Conservation (phyloP, 208 protist species). For the Trypanosoma vivax region DNA sequence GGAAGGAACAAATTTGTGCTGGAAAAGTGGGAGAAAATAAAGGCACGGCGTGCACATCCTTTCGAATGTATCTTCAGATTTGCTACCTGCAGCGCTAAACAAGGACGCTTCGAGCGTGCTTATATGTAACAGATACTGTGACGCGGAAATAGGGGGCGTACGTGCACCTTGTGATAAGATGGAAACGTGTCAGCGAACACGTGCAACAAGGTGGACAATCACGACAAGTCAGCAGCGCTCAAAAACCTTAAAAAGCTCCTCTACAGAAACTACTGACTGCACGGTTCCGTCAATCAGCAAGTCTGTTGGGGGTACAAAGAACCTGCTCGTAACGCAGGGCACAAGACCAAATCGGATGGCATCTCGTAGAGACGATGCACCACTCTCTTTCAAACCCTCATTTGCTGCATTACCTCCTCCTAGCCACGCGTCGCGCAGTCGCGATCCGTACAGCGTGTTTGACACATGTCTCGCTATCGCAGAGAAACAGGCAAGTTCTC, state of each 20-base stretch:
- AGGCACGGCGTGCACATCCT: no score
- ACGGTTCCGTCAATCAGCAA: constrained; percentile 54
- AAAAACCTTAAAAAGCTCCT: constrained; percentile 88
- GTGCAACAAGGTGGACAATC: neutral
- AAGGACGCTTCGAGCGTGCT: no score
- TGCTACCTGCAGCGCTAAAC: no score
- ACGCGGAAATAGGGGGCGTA: no score
- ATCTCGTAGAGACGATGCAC: constrained; percentile 19
- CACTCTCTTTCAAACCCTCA: neutral
- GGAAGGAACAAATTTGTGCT: no score
- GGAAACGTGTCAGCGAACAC: no score
- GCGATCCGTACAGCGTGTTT: constrained; percentile 57
- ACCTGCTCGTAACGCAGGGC: constrained; percentile 55
- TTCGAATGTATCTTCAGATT: no score
- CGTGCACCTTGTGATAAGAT: no score
- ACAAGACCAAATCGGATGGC: constrained; percentile 55
- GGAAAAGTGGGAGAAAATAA: no score
- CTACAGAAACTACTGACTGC: constrained; percentile 68
- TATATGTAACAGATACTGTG: no score
- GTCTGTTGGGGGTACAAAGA: constrained; percentile 51
- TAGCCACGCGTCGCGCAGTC: constrained; percentile 13
- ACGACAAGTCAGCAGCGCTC: constrained; percentile 61
- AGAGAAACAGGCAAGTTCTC: constrained; percentile 64
- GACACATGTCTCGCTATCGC: constrained; percentile 61
- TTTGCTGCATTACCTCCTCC: neutral